Evolutionary conservation across 75 land plant genomes (phyloP).

Genomic region (Pinus albicaulis): DNA sequence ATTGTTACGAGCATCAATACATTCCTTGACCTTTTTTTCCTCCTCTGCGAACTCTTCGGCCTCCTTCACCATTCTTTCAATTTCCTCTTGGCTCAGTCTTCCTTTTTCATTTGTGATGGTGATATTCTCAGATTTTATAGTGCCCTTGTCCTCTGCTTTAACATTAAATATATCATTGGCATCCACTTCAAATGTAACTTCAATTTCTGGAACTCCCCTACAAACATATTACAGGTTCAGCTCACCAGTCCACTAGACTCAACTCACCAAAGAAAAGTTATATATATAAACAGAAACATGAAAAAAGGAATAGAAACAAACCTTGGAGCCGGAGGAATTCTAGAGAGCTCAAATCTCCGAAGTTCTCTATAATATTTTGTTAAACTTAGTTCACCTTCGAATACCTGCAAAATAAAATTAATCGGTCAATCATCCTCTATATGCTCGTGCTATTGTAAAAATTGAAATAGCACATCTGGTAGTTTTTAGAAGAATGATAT

Average conservation of each 20-base stretch:
- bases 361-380: slow-evolving; percentile 62
- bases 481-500: slow-evolving; percentile 31
- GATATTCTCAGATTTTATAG: slow-evolving; percentile 71
- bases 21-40: slow-evolving; percentile 77
- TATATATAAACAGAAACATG: background rate
- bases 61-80: slow-evolving; percentile 64
- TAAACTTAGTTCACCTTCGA: slow-evolving; percentile 66
- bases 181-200: slow-evolving; percentile 68
- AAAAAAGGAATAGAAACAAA: background rate
- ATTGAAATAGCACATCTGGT: background rate
- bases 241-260: background rate
- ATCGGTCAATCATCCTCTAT: background rate
- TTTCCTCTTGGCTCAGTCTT: slow-evolving; percentile 66
- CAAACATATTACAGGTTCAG: background rate
- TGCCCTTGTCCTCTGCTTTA: slow-evolving; percentile 69
- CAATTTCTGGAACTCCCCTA: slow-evolving; percentile 64
- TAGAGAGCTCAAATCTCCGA: slow-evolving; percentile 54
- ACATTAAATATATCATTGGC: slow-evolving; percentile 74
- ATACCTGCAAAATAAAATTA: slow-evolving; percentile 30
- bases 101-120: slow-evolving; percentile 77
- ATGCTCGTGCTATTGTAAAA: background rate
- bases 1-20: slow-evolving; percentile 69
- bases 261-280: background rate
- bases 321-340: slow-evolving; percentile 71
- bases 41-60: slow-evolving; percentile 82